Evolutionary conservation across 129 eudicot genomes (phyloP), one percentile per base, ranked within the genome.

Genomic region (Flaveria sonorensis): DNA sequence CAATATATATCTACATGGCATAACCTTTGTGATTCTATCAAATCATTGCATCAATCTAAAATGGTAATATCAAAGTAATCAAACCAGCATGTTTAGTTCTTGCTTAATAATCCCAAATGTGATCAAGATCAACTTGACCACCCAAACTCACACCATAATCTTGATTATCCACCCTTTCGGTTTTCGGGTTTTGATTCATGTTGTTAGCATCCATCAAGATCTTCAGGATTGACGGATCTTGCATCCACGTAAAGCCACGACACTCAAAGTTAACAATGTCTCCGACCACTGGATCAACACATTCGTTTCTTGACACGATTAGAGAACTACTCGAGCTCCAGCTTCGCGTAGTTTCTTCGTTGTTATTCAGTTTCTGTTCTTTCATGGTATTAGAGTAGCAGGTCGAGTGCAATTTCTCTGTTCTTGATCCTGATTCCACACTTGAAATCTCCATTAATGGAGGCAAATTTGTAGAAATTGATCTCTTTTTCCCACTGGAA

Each of bases 321-420:
- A 6, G 1, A 36, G 40, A 36, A 5, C 40, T 36, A 36, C 40
- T 36, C 40, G 7, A 36, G 40, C 40, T 36, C 40, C 7, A 36
- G 40, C 40, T 36, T 36, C 40, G 40, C 56, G 78, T 42, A 19
- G 70, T 40, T 24, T 84, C 74, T 1, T 83, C 79, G 2, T 55
- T 83, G 16, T 60, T 12, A 10, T 80, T 73, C 9, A 80, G 85
- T 68, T 87, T 81, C 10, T 64, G 82, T 30, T 88, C 92, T 76
- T 87, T 90, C 78, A 76, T 52, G 8, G 66, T 68, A 14, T 77
- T 67, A 86, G 96, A 87, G 96, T 86, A 86, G 93, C 93, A 89
- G 88, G 96, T 81, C 83, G 76, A 91, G 83, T 83, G 84, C 20
- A 96, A 84, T 36, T 77, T 69, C 53, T 82, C 92, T 8, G 76